Conservation (phyloP, 148 eudicot species). For the Oxyria digyna region DNA sequence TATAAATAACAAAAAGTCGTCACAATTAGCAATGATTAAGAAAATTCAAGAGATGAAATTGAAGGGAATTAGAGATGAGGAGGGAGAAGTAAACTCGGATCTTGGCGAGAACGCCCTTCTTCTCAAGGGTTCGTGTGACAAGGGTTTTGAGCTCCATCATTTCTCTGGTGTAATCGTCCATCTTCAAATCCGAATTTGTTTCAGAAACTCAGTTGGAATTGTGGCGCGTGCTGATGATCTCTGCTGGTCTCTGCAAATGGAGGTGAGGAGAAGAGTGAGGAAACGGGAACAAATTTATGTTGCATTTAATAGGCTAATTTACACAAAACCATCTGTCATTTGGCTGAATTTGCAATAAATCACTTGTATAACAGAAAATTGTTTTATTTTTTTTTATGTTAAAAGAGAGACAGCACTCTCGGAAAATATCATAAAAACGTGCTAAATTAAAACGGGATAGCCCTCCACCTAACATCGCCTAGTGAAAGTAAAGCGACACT, state of each 20-base stretch:
- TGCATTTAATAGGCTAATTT: too few species aligned
- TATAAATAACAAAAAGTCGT: background rate
- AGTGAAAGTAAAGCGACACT: too few species aligned
- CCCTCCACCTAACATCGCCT: too few species aligned
- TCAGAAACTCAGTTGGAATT: background rate
- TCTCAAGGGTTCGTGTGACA: slow-evolving; percentile 85
- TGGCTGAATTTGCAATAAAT: too few species aligned
- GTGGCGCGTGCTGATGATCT: background rate
- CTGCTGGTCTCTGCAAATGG: background rate
- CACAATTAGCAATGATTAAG: background rate
- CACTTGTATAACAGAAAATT: too few species aligned
- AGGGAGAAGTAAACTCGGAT: slow-evolving; percentile 48
- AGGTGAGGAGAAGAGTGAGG: background rate
- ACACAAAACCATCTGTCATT: too few species aligned
- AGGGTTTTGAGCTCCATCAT: slow-evolving; percentile 98
- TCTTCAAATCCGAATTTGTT: slow-evolving; percentile 12
- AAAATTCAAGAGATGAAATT: background rate
- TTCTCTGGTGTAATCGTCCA: slow-evolving; percentile 93
- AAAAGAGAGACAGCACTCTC: too few species aligned
- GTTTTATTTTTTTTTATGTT: too few species aligned
- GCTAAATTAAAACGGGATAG: too few species aligned
- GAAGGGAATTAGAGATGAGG: background rate
- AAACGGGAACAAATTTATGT: too few species aligned
- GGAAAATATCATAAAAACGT: too few species aligned
- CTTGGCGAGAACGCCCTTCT: slow-evolving; percentile 92